Evolutionary conservation across 208 protist species (phyloP).

Genomic region (Leishmania arabica): DNA sequence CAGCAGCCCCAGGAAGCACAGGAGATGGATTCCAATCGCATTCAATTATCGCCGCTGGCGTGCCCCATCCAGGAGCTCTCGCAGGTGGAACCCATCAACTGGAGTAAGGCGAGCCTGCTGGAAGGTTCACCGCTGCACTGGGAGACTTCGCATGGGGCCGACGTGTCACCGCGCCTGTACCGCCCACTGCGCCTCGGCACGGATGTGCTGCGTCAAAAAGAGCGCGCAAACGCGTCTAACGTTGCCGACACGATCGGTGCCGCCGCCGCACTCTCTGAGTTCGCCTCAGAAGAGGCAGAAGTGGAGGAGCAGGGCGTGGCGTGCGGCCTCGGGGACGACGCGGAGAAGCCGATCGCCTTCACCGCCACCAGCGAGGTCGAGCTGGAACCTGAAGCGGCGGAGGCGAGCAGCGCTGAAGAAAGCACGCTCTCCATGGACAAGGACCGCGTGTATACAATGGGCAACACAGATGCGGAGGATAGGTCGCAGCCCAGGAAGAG

Average conservation of each 20-base stretch:
- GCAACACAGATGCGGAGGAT: conserved; percentile 18
- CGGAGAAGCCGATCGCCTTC: conserved; percentile 24
- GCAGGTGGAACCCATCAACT: not conserved
- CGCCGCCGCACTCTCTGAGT: conserved; percentile 8
- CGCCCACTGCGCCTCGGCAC: conserved; percentile 7
- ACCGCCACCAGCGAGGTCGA: conserved; percentile 31
- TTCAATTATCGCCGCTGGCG: not conserved
- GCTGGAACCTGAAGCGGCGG: conserved; percentile 1
- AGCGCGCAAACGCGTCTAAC: conserved; percentile 4
- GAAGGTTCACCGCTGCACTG: conserved; percentile 16
- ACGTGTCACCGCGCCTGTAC: conserved; percentile 16
- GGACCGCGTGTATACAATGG: conserved; percentile 4
- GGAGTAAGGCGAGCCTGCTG: not conserved
- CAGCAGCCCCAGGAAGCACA: conserved; percentile 9
- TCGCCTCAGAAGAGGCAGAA: conserved; percentile 8
- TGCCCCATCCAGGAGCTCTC: conserved; percentile 21
- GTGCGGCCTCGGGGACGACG: not conserved
- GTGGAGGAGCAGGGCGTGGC: conserved; percentile 2
- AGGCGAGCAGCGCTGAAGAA: not conserved
- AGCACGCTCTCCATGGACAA: conserved; percentile 5
- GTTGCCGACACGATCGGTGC: conserved; percentile 1
- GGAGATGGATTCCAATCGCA: not conserved
- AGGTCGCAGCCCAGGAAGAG: not conserved
- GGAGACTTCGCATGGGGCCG: conserved; percentile 5
- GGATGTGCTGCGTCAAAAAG: conserved; percentile 15